Conservation (phyloP, 345 rosid genomes). For the Rhodomyrtus tomentosa region DNA sequence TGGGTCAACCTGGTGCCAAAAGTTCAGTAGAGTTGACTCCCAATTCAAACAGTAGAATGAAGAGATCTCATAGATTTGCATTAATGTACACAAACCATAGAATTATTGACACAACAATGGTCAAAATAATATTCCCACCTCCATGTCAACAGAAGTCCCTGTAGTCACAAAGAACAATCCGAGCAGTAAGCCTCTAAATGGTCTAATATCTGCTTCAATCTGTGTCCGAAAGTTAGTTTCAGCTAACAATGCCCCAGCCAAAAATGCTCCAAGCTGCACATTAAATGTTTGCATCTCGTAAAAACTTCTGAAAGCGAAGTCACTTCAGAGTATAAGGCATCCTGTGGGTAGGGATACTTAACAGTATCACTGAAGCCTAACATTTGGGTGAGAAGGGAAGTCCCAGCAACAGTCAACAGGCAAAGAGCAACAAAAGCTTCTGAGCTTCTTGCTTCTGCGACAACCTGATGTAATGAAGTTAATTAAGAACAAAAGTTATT, state of each 20-base stretch:
- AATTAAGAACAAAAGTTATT: neutral
- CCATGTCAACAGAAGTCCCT: slow-evolving; percentile 89
- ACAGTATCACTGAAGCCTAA: slow-evolving; percentile 99
- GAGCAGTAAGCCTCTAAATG: slow-evolving; percentile 91
- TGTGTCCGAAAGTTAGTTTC: slow-evolving; percentile 96
- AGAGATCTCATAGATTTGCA: neutral
- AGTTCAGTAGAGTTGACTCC: neutral
- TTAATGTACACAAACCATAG: neutral
- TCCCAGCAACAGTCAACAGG: slow-evolving; percentile 87
- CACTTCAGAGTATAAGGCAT: neutral
- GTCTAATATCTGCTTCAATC: slow-evolving; percentile 97
- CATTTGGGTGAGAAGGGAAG: slow-evolving; percentile 80
- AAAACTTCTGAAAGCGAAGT: neutral
- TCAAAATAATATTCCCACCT: slow-evolving; percentile 29
- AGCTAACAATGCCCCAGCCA: slow-evolving; percentile 91
- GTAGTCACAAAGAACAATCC: slow-evolving; percentile 95
- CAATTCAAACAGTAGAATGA: neutral
- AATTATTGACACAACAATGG: neutral
- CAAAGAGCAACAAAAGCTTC: slow-evolving; percentile 97
- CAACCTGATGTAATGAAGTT: slow-evolving; percentile 45
- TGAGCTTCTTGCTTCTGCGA: slow-evolving; percentile 92
- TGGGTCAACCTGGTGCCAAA: neutral
- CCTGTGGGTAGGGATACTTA: slow-evolving; percentile 3
- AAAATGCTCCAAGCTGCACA: slow-evolving; percentile 93
- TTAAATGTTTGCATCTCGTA: neutral